Base-by-base conservation (phyloP, 495 filamentous ascomycete genomes). In the Corynascus novoguineensis region DNA sequence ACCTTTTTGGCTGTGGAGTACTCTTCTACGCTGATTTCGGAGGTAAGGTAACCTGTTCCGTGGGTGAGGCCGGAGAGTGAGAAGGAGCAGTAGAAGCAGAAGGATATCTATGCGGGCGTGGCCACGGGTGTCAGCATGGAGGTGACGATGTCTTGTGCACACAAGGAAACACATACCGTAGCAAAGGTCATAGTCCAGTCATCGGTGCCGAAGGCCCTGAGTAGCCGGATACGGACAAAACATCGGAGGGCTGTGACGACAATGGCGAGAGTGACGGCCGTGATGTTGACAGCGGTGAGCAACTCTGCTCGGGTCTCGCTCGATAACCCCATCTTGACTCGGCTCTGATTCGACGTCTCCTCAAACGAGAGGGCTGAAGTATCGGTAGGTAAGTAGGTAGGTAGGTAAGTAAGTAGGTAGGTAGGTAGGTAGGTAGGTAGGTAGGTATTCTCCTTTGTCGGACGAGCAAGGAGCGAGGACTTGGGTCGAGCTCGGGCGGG, bases 131-230 rank as follows among this genome's bases (percentile, higher is more conserved):
- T 7, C 38, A 32, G n/a, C 6, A n/a, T 4, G 15, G 28, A 17
- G 2, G 1, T 2, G 17, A 50, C 11, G 35, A 22, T 17, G 11
- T 41, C 3, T 7, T 22, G 19, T 1, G 5, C 22, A 9, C 10
- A 5, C 0, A 1, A 42, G 24, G 24, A 31, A 42, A 25, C 10
- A 27, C 54, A 11, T 57, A 47, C 44, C 50, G 53, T 53, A 0
- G 61, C 58, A 1, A 24, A 35, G 5, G 27, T 14, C 58, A 63
- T 63, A 3, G 60, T 37, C 49, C 58, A 57, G 54, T 63, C 58
- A 34, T 63, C 61, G 12, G 25, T 0, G 8, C 61, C 58, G 34
- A 63, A 63, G 12, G 49, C 57, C 21, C 42, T 57, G 48, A 60
- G 21, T 10, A 63, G 41, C n/a, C 53, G 19, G 25, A 54, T 31